A percentile compares a stretch with the other conserved stretches of the same genome.
Evolutionary conservation across 2,329 filamentous ascomycete species (phyloP).

Genomic region (Penicillium verrucosum): DNA sequence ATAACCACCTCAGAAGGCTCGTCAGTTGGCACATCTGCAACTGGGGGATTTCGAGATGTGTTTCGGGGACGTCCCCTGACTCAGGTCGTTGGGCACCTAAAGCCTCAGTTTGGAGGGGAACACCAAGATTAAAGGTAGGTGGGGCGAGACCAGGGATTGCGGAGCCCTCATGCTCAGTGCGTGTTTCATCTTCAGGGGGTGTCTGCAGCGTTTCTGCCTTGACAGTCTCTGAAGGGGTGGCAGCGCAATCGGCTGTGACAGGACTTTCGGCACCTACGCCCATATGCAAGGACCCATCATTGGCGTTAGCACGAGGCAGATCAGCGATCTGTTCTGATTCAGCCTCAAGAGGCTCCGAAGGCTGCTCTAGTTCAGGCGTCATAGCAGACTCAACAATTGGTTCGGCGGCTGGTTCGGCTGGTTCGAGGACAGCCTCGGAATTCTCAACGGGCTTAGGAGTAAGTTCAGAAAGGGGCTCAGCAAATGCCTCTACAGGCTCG

Average conservation of each 20-base stretch:
- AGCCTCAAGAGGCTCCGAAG: conserved; percentile 5
- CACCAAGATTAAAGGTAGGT: conserved; percentile 30
- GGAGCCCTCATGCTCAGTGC: conserved; percentile 23
- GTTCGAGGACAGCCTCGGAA: background rate
- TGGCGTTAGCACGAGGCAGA: conserved; percentile 16
- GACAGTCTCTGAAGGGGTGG: conserved; percentile 10
- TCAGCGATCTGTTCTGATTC: conserved; percentile 27
- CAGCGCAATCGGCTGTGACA: conserved; percentile 11
- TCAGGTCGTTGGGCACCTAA: conserved; percentile 24
- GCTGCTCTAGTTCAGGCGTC: background rate
- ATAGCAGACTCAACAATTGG: background rate
- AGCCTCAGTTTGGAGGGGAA: conserved; percentile 28
- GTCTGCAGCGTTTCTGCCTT: conserved; percentile 19
- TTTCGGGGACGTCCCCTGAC: conserved; percentile 19
- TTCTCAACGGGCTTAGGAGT: background rate
- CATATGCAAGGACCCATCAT: conserved; percentile 17
- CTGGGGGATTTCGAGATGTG: conserved; percentile 19
- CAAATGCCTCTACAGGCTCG: background rate
- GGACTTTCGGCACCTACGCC: conserved; percentile 12
- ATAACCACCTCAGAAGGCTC: conserved; percentile 9
- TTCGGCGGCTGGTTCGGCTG: background rate
- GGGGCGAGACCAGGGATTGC: conserved; percentile 25
- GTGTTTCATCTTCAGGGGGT: conserved; percentile 26
- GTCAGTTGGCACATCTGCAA: conserved; percentile 19
- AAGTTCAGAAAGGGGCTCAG: conserved; percentile 8